Percentiles rank a stretch among this genome's conserved stretches.
These are phyloP conservation scores for Sedum album DNA, from an alignment of 164 flowering plant species.

Conservation along the genomic window DNA sequence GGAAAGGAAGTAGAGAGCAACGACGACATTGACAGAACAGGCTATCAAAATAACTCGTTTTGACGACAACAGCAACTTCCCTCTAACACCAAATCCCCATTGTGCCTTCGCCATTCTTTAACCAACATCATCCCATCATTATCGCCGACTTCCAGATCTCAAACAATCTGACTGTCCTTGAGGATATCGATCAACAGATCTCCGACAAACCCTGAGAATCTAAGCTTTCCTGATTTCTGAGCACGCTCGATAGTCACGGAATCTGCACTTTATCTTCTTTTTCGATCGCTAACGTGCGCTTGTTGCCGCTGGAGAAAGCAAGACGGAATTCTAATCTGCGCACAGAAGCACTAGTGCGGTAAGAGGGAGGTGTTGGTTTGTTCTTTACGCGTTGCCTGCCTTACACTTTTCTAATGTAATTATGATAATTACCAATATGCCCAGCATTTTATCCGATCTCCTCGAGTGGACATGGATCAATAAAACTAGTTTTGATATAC, in stretches of 20 bases:
- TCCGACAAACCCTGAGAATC: background rate
- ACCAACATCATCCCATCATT: background rate
- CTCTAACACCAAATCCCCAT: conserved; percentile 29
- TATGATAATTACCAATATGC: too few species aligned
- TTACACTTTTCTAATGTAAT: too few species aligned
- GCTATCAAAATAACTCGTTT: conserved; percentile 59
- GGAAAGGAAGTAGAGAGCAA: conserved; percentile 75
- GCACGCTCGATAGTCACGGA: background rate
- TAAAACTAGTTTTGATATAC: too few species aligned
- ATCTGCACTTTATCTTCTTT: background rate
- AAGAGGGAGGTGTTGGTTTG: too few species aligned
- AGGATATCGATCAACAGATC: background rate
- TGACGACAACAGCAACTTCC: conserved; percentile 42
- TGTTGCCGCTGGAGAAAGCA: too few species aligned
- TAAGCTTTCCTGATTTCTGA: background rate
- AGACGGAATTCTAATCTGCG: too few species aligned
- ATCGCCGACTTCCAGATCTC: background rate
- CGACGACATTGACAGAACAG: conserved; percentile 65
- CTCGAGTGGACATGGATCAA: too few species aligned
- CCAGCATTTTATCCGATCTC: too few species aligned
- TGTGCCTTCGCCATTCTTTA: conserved; percentile 39
- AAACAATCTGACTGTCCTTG: background rate
- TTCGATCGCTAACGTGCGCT: too few species aligned
- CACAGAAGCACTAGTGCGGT: too few species aligned
- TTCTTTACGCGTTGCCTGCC: too few species aligned